Base-by-base conservation (phyloP, 768 basidiomycete species). In the Gymnopilus junonius region DNA sequence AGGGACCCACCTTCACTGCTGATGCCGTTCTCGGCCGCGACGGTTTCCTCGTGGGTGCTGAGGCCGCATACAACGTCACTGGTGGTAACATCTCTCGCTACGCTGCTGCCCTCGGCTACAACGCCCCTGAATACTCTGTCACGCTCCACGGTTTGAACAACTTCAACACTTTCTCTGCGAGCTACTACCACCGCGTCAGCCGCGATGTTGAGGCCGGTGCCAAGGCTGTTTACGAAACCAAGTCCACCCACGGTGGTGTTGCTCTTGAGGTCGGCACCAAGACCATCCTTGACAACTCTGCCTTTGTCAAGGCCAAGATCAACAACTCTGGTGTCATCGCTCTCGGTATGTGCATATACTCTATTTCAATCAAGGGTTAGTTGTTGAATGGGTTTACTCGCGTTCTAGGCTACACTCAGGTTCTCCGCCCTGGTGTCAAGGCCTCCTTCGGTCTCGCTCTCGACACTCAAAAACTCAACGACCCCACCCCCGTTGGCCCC, bases 281-380 rank as follows among this genome's bases (percentile, higher is more conserved):
- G 85, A 89, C 92, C 51, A 89, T 89, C 81, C 89, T 96, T 66
- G 95, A 98, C 80, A 78, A 84, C 31, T 89, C 94, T 67, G 91
- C 95, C 8, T 98, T 93, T 74, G 85, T 98, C 80, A 99, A 99
- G 86, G 93, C 95, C 69, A 98, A 98, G 86, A 96, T 99, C 83
- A 98, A 98, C 88, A 97, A 96, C 82, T 76, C 88, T 62, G 96
- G 96, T 84, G 85, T 96, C 74, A 85, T 97, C 68, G 91, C 87
- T 71, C 88, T 97, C 68, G 90, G 87, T 93, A 74, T 65, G 78
- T 73, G 2, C 11, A 15, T 12, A 14, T 42, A 20, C 34, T 43
- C 53, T 23, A 32, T 61, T 4, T 46, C 51, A n/a, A n/a, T n/a
- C n/a, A n/a, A n/a, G 55, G 48, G 54, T 21, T 21, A 51, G 21